Percentiles rank a stretch among this genome's conserved stretches.
Conservation (phyloP, 805 yeast species). For the Metschnikowia borealis region DNA sequence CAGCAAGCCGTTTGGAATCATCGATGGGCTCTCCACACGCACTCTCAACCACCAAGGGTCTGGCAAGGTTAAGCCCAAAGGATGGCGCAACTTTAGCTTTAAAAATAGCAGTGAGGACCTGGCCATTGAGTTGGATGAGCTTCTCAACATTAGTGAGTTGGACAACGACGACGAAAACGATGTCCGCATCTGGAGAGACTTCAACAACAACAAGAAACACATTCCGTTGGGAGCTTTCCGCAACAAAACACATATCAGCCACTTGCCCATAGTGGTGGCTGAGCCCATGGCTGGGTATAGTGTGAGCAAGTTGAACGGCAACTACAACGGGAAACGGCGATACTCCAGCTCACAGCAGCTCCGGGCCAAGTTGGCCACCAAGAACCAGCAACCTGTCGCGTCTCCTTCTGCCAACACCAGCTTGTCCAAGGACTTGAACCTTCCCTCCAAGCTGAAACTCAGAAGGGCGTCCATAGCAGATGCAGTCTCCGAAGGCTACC, state of each 20-base stretch:
- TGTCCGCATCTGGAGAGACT: constrained; percentile 44
- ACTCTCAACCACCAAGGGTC: constrained; percentile 45
- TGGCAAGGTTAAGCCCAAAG: constrained; percentile 15
- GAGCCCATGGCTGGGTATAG: constrained; percentile 27
- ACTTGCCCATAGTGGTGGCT: constrained; percentile 23
- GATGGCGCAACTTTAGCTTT: constrained; percentile 22
- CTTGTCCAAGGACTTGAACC: constrained; percentile 12
- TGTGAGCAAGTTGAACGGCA: constrained; percentile 25
- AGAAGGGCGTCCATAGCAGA: constrained; percentile 69
- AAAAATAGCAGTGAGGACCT: constrained; percentile 26
- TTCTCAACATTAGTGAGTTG: constrained; percentile 81
- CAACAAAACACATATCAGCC: constrained; percentile 45
- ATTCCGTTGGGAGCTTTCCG: constrained; percentile 88
- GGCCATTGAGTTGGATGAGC: constrained; percentile 64
- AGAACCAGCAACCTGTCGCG: constrained; percentile 7
- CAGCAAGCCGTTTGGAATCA: constrained; percentile 84
- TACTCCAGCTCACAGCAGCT: constrained; percentile 11
- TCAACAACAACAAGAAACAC: constrained; percentile 43
- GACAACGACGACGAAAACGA: constrained; percentile 68
- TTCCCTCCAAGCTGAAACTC: constrained; percentile 35
- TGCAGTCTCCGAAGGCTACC: constrained; percentile 70
- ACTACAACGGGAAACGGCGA: constrained; percentile 18
- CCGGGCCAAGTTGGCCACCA: constrained; percentile 13
- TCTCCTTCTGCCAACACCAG: constrained; percentile 5
- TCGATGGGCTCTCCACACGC: constrained; percentile 90